phyloP scores from a whole-genome alignment of 2,329 filamentous ascomycete species.

The Xylaria polymorpha region DNA sequence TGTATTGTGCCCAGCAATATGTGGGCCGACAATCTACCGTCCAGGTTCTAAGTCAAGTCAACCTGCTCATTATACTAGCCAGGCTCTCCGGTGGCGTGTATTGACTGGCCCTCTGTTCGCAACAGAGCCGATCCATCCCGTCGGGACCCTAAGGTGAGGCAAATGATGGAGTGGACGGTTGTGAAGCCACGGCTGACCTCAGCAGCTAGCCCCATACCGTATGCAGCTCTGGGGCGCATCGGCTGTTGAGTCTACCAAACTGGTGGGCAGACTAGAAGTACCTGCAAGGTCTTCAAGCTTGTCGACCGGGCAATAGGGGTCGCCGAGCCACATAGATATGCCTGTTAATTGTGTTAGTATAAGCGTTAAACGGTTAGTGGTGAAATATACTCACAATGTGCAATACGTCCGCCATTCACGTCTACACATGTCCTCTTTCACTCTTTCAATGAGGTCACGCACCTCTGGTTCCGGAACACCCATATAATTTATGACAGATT shows the following conservation, averaged over 20 bases:
- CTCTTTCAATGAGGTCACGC: constrained; percentile 74
- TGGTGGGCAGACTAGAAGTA: constrained; percentile 37
- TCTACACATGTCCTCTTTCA: constrained; percentile 75
- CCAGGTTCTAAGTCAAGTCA: constrained; percentile 2
- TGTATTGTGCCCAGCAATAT: constrained; percentile 7
- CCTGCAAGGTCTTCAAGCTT: constrained; percentile 41
- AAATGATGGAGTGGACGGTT: constrained; percentile 14
- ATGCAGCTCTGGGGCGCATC: constrained; percentile 30
- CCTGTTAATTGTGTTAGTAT: constrained; percentile 41
- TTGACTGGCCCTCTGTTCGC: constrained; percentile 14
- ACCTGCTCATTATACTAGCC: constrained; percentile 2
- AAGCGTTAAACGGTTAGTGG: constrained; percentile 18
- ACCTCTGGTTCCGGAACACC: constrained; percentile 67
- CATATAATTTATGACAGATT: constrained; percentile 73
- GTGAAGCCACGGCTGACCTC: constrained; percentile 22
- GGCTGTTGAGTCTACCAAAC: constrained; percentile 40
- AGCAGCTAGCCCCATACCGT: constrained; percentile 32
- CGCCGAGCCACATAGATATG: constrained; percentile 47
- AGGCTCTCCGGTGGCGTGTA: constrained; percentile 9
- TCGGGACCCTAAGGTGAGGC: constrained; percentile 17
- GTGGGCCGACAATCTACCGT: constrained; percentile 14
- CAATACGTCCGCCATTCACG: constrained; percentile 78
- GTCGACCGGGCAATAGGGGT: constrained; percentile 43
- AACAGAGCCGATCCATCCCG: constrained; percentile 17
- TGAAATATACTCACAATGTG: constrained; percentile 71